These are phyloP conservation scores for Dujonia santamariae DNA, from an alignment of 1,139 yeast species.

Conservation along the genomic window DNA sequence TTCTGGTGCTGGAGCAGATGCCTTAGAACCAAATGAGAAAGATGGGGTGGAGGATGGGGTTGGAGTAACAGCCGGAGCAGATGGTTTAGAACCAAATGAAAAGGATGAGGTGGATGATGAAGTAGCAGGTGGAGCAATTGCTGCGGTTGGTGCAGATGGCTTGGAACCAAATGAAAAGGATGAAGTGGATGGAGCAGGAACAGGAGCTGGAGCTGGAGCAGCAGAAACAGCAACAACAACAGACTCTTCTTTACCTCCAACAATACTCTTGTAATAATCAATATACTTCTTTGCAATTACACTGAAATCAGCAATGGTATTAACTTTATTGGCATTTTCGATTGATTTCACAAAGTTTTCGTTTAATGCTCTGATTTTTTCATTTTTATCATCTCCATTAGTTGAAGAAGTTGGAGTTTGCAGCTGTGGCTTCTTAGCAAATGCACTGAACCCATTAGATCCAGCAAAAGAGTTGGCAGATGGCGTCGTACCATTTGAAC, in stretches of 20 bases:
- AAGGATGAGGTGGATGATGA: background rate
- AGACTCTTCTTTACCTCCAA: slow-evolving; percentile 18
- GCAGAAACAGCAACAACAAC: slow-evolving; percentile 4
- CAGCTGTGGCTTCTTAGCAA: slow-evolving; percentile 4
- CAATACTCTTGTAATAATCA: slow-evolving; percentile 47
- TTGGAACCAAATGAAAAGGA: slow-evolving; percentile 1
- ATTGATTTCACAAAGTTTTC: slow-evolving; percentile 56
- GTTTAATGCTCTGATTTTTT: slow-evolving; percentile 65
- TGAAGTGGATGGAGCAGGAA: slow-evolving; percentile 7
- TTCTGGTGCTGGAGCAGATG: background rate
- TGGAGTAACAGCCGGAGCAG: background rate
- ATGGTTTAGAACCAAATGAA: background rate
- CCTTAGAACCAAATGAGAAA: too few relatives aligned
- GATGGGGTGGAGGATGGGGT: too few relatives aligned
- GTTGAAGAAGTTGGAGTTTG: slow-evolving; percentile 4
- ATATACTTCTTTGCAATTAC: slow-evolving; percentile 59
- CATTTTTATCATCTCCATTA: slow-evolving; percentile 20
- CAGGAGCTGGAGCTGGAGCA: slow-evolving; percentile 6
- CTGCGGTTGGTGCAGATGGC: slow-evolving; percentile 1
- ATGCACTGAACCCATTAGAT: slow-evolving; percentile 8
- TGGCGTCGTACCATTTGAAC: slow-evolving; percentile 2
- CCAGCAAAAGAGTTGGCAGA: slow-evolving; percentile 1
- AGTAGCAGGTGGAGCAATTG: background rate
- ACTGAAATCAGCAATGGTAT: slow-evolving; percentile 57
- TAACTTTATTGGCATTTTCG: slow-evolving; percentile 35